A percentile compares a stretch with the other conserved stretches of the same genome.
These are phyloP conservation scores for Sideroxylon spinosum DNA, from an alignment of 179 eudicot genomes.

Conservation along the genomic window DNA sequence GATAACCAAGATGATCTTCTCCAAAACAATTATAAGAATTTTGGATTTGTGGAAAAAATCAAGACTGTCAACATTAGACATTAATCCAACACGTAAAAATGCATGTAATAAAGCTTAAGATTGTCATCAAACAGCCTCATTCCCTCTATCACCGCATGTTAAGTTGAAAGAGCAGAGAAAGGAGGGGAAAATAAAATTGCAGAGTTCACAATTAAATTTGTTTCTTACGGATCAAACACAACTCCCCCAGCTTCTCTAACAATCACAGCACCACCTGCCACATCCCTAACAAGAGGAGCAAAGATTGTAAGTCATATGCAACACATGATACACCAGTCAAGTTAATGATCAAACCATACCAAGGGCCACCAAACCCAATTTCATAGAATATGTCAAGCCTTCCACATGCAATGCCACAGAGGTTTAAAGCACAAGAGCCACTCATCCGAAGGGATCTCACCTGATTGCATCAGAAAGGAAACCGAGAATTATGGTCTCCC, in stretches of 20 bases:
- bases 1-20: too few species aligned
- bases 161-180: neutral
- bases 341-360: slow-evolving; percentile 35
- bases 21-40: too few species aligned
- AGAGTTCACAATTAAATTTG: neutral
- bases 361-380: slow-evolving; percentile 73
- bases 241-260: slow-evolving; percentile 77
- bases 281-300: slow-evolving; percentile 55
- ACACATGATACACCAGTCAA: neutral
- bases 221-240: slow-evolving; percentile 68
- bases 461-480: slow-evolving; percentile 31
- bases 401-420: slow-evolving; percentile 88
- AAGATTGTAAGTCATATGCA: neutral
- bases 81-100: neutral
- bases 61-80: neutral
- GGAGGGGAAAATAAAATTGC: neutral
- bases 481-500: neutral
- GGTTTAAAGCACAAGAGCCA: slow-evolving; percentile 85
- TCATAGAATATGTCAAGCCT: slow-evolving; percentile 71
- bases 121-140: neutral
- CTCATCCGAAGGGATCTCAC: slow-evolving; percentile 84
- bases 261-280: slow-evolving; percentile 77
- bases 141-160: neutral
- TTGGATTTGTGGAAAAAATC: neutral
- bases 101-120: neutral